Base-by-base conservation (phyloP, 768 basidiomycete genomes). In the Suillus lakei region DNA sequence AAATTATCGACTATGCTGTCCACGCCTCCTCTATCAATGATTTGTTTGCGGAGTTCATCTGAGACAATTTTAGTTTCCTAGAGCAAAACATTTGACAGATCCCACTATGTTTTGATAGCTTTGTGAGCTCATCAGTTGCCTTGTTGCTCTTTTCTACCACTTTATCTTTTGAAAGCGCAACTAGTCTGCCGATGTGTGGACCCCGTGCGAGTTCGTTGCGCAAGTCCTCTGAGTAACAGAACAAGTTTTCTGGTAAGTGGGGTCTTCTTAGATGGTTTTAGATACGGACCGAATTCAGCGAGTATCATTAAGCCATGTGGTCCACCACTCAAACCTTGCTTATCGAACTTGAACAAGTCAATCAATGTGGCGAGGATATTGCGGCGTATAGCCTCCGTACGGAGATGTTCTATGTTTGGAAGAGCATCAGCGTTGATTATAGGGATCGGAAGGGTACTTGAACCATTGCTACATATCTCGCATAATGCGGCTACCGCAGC, bases 401-500 rank as follows among this genome's bases (percentile, higher is more conserved):
- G 68, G 15, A 76, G 32, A 3, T 73, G 65, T 6, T 60, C 76
- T 76, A 38, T 9, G 5, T 53, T 5, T 10, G 4, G 41, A 44
- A 43, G 6, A 1, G 23, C 13, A 39, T 75, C 56, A 67, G 43
- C 39, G 5, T 10, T 26, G 32, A 41, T 36, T 2, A 23, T 5
- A 26, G 7, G 23, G 5, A 13, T 36, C 44, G 18, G 63, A 60
- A 28, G 21, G 5, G 18, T 12, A 7, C 16, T 3, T 21, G 23
- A 36, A 76, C 75, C 61, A n/a, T 77, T 72, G 32, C 48, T 60
- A 16, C 71, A 71, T 23, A 76, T 66, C 21, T 68, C 66, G 23
- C 74, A 73, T 30, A 76, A 64, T 2, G 72, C 70, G 21, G 68
- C 72, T 3, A 63, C 68, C 13, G 76, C 76, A 18, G 71, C 71